Evolutionary conservation across 306 rosid genomes (phyloP).

Genomic region (Pterocarpus macrocarpus): DNA sequence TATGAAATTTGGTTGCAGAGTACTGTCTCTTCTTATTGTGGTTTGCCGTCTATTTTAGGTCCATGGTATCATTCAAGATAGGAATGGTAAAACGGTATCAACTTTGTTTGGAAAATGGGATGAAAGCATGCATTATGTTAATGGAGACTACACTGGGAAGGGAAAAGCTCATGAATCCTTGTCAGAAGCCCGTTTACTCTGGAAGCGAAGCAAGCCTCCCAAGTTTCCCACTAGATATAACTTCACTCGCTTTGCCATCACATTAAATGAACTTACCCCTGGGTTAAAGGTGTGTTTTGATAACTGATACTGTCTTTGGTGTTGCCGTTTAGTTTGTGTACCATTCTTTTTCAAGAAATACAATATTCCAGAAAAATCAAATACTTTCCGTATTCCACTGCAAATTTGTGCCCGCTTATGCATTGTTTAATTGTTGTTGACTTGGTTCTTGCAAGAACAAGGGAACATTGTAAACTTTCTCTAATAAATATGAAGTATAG

Average conservation of each 20-base stretch:
- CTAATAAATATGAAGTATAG: neutral
- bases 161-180: slow-evolving; percentile 83
- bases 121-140: slow-evolving; percentile 89
- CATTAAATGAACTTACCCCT: slow-evolving; percentile 88
- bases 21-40: slow-evolving; percentile 20
- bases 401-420: slow-evolving; percentile 8
- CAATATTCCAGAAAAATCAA: slow-evolving; percentile 1
- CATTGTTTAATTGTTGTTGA: slow-evolving; percentile 15
- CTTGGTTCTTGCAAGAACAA: slow-evolving; percentile 1
- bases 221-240: slow-evolving; percentile 84
- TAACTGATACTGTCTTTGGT: slow-evolving; percentile 31
- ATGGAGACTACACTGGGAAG: slow-evolving; percentile 82
- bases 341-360: neutral
- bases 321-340: slow-evolving; percentile 21
- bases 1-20: slow-evolving; percentile 14
- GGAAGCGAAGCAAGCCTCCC: slow-evolving; percentile 94
- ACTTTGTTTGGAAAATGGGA: slow-evolving; percentile 99
- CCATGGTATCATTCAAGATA: slow-evolving; percentile 90
- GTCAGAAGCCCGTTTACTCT: slow-evolving; percentile 82
- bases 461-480: neutral
- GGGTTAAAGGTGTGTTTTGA: slow-evolving; percentile 83
- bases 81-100: slow-evolving; percentile 82
- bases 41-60: slow-evolving; percentile 61
- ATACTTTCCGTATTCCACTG: slow-evolving; percentile 9
- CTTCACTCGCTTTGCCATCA: slow-evolving; percentile 94